These are phyloP conservation scores for Diplodia mutila DNA, from an alignment of 2,329 filamentous ascomycete species.

Conservation along the genomic window DNA sequence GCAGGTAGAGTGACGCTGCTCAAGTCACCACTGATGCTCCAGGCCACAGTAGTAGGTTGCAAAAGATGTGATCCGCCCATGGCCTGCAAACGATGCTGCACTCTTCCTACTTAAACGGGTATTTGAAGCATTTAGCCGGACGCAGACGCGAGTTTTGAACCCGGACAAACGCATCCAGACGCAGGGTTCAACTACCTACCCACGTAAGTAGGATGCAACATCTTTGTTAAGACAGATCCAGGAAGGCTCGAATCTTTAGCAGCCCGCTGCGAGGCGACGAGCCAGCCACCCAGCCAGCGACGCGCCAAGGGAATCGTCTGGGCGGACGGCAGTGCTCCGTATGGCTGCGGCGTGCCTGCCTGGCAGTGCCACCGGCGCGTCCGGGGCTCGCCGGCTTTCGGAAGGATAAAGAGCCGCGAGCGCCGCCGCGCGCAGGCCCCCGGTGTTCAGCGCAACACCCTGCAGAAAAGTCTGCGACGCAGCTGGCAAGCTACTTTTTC, in stretches of 20 bases:
- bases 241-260: too few species aligned
- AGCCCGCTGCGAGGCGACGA: neutral
- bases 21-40: neutral
- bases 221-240: too few species aligned
- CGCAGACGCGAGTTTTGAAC: too few species aligned
- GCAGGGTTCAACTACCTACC: too few species aligned
- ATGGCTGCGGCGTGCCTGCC: neutral
- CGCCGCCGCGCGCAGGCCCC: slow-evolving; percentile 11
- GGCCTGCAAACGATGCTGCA: too few species aligned
- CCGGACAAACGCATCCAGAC: too few species aligned
- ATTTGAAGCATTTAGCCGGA: too few species aligned
- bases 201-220: too few species aligned
- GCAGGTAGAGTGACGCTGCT: slow-evolving; percentile 5
- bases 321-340: neutral
- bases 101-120: too few species aligned
- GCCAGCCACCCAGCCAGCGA: neutral
- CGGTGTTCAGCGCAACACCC: neutral
- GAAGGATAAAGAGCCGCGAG: slow-evolving; percentile 18
- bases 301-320: neutral
- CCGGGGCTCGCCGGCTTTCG: slow-evolving; percentile 8
- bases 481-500: neutral
- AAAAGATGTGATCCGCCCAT: too few species aligned
- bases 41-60: too few species aligned
- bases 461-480: slow-evolving; percentile 21
- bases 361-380: neutral